Evolutionary conservation across 208 protist genomes (phyloP), one percentile per base, ranked within the genome.

Genomic region (Willaertia magna): DNA sequence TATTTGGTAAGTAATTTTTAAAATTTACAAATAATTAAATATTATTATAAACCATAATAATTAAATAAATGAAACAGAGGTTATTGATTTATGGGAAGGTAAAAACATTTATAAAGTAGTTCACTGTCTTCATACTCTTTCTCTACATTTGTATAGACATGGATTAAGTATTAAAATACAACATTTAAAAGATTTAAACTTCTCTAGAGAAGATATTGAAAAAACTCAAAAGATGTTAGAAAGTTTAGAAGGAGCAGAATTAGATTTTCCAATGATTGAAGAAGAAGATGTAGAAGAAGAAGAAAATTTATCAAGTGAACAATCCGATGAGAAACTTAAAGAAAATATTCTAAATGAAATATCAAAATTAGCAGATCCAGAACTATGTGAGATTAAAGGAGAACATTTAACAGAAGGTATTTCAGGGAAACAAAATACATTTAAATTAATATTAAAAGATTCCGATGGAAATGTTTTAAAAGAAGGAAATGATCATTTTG

Each of bases 71-170:
- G n/a, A 16, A 22, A 39, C 48, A 14, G 40, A 51, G 43, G 46
- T 83, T 14, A 51, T 46, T 20, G 78, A 83, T 55, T 42, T 83
- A 6, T 83, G 78, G 78, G 78, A 83, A 42, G 14, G 22, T 2
- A 83, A 83, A 46, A 83, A 83, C 14, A 22, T 83, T 43, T 51
- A 44, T n/a, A 83, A 83, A 83, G 78, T 83, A 0, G 46, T 83
- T 0, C 46, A 51, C 20, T 83, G 78, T 42, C 9, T 83, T 22
- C 78, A 83, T 26, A 30, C 46, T 12, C 43, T 83, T 4, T 3
- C 43, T 9, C 6, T 30, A 34, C 55, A 55, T n/a, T 20, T 52
- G 4, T 59, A n/a, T 20, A 14, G 2, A 59, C 0, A 67, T 34
- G 55, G 55, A 34, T 26, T 43, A 7, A 42, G 12, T 4, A 79